Percentiles rank a stretch among this genome's conserved stretches.
Conservation (phyloP, 768 basidiomycete genomes). For the Trametes cubensis region DNA sequence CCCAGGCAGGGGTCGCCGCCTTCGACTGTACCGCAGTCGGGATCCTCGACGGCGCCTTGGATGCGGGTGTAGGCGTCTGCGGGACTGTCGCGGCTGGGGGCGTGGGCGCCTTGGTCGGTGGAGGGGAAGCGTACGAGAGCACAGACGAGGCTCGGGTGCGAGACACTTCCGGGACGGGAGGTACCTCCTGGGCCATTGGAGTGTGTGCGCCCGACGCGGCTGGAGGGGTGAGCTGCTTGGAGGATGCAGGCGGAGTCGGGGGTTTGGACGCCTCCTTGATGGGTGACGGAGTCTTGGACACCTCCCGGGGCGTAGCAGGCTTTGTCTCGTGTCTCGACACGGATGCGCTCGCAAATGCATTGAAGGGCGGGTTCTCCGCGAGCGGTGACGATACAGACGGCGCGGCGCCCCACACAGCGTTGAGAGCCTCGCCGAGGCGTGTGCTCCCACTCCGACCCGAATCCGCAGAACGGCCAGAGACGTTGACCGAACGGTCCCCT, state of each 20-base stretch:
- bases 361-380: constrained; percentile 22
- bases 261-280: constrained; percentile 9
- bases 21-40: constrained; percentile 27
- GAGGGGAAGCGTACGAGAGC: constrained; percentile 10
- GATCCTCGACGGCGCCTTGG: constrained; percentile 24
- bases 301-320: constrained; percentile 10
- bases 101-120: constrained; percentile 8
- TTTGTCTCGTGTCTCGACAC: constrained; percentile 13
- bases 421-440: constrained; percentile 46
- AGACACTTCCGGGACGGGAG: background rate
- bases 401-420: constrained; percentile 50
- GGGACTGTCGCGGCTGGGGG: constrained; percentile 12
- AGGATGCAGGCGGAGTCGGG: constrained; percentile 7
- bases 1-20: constrained; percentile 25
- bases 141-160: constrained; percentile 8
- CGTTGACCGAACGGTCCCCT: constrained; percentile 37
- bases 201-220: constrained; percentile 10
- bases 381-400: constrained; percentile 17
- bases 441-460: constrained; percentile 37
- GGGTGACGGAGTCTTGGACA: constrained; percentile 2
- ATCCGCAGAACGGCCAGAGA: constrained; percentile 37
- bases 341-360: constrained; percentile 11
- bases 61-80: constrained; percentile 20
- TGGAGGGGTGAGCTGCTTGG: constrained; percentile 15
- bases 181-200: constrained; percentile 6